Conservation (phyloP, 75 land plant species). For the Pinus albicaulis region DNA sequence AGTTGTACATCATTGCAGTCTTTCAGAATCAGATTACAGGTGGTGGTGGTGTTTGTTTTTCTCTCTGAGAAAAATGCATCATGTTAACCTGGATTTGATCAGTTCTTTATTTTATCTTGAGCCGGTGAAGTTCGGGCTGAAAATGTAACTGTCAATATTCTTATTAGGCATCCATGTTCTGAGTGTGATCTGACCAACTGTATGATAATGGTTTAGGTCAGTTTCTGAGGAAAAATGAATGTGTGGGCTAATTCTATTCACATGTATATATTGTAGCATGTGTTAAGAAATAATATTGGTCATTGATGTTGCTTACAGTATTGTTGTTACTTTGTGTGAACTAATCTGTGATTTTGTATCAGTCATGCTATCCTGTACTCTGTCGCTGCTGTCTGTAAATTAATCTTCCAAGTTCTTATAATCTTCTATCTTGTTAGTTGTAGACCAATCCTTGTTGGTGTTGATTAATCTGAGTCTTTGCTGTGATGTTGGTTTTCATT, state of each 20-base stretch:
- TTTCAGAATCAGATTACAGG: not conserved
- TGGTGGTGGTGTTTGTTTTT: not conserved
- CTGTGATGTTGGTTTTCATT: not conserved
- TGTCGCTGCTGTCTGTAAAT: not conserved
- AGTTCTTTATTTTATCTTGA: not conserved
- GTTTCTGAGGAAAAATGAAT: not conserved
- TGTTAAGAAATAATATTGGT: not conserved
- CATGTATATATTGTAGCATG: too few relatives aligned
- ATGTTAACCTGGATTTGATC: constrained; percentile 4
- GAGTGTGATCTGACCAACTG: too few relatives aligned
- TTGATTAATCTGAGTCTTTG: not conserved
- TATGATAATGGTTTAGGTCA: too few relatives aligned
- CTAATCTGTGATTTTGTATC: too few relatives aligned
- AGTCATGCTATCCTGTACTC: too few relatives aligned
- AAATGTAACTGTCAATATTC: too few relatives aligned
- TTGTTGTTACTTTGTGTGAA: constrained; percentile 4
- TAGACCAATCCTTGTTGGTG: not conserved
- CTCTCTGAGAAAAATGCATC: not conserved
- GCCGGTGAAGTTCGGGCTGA: too few relatives aligned
- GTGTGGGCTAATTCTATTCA: not conserved
- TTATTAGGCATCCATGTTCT: too few relatives aligned
- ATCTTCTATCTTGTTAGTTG: too few relatives aligned
- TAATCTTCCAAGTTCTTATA: not conserved
- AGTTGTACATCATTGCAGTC: not conserved
- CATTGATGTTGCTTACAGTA: not conserved